These are phyloP conservation scores for Elsinoe necatrix DNA, from an alignment of 2,329 filamentous ascomycete genomes.

Conservation along the genomic window DNA sequence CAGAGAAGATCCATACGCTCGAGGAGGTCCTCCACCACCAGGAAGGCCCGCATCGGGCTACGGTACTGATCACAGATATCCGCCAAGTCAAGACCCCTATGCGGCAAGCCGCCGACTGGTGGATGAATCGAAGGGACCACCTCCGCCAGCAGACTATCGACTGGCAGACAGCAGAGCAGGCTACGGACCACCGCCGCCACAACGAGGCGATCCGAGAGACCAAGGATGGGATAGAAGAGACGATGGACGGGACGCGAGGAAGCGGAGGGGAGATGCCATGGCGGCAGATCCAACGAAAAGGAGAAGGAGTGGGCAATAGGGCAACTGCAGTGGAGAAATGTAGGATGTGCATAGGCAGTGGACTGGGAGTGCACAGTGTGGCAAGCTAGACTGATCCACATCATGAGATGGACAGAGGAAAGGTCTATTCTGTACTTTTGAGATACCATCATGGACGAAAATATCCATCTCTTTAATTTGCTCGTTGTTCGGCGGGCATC, in stretches of 20 bases:
- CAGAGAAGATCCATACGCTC: conserved; percentile 15
- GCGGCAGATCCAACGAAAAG: conserved; percentile 17
- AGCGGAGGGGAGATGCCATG: conserved; percentile 18
- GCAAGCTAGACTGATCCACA: not conserved
- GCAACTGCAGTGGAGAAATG: not conserved
- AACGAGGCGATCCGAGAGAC: conserved; percentile 10
- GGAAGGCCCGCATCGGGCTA: not conserved
- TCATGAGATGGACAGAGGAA: not conserved
- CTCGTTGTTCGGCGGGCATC: not conserved
- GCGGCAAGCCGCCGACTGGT: conserved; percentile 15
- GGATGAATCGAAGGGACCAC: conserved; percentile 11
- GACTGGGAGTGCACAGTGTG: not conserved
- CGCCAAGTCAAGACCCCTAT: conserved; percentile 8
- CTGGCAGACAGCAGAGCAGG: conserved; percentile 6
- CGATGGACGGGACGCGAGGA: conserved; percentile 15
- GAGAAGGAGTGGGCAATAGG: conserved; percentile 17
- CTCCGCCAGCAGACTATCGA: conserved; percentile 2
- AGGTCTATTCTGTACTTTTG: not conserved
- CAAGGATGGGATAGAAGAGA: conserved; percentile 14
- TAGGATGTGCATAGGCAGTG: not conserved
- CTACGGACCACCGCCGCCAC: conserved; percentile 3
- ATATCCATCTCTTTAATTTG: not conserved
- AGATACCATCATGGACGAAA: conserved; percentile 7
- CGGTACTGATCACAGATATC: not conserved
- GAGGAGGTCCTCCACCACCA: not conserved